Evolutionary conservation across 768 basidiomycete species (phyloP), one percentile per base, ranked within the genome.

Genomic region (Galerina sulciceps): DNA sequence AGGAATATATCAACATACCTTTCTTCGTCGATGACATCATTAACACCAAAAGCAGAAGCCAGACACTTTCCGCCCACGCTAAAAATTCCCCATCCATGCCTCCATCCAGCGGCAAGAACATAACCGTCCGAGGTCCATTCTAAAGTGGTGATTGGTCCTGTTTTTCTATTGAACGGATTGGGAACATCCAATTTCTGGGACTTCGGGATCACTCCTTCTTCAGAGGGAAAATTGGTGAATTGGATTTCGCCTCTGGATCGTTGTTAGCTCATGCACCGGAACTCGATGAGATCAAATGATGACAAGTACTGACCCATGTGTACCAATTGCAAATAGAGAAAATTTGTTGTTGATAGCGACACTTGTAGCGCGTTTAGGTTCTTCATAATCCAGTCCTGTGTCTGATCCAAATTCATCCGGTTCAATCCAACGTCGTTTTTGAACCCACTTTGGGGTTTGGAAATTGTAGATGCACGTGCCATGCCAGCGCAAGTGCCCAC

Each of bases 41-140:
- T 89, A 2, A 84, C 81, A 11, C 87, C 88, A 66, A 94, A 85
- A 10, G 85, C 86, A 75, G 86, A 93, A 1, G 90, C 89, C 26
- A 93, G 80, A 67, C 95, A 92, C 53, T 94, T 81, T 6, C 96
- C 96, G 11, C 92, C 91, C 10, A 94, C 87, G 68, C 90, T 94
- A 75, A 94, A 91, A 5, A 96, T 81, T 3, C 88, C 92, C 95
- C 95, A 99, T 6, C 94, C 96, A 53, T 83, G 74, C 60, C 86
- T 81, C 91, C 94, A 97, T 0, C 94, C 96, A 2, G 94, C 94
- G 35, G 95, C 96, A 10, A 99, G 78, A 6, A 93, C 93, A 73
- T 95, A 95, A 2, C 96, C 96, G 73, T 99, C 97, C 0, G 92
- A 92, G 50, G 92, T 96, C 96, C 96, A 98, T 65, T 94, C 87